Evolutionary conservation across 176 grass and related monocot genomes (phyloP).

Genomic region (Rhipidocladum racemiflorum): DNA sequence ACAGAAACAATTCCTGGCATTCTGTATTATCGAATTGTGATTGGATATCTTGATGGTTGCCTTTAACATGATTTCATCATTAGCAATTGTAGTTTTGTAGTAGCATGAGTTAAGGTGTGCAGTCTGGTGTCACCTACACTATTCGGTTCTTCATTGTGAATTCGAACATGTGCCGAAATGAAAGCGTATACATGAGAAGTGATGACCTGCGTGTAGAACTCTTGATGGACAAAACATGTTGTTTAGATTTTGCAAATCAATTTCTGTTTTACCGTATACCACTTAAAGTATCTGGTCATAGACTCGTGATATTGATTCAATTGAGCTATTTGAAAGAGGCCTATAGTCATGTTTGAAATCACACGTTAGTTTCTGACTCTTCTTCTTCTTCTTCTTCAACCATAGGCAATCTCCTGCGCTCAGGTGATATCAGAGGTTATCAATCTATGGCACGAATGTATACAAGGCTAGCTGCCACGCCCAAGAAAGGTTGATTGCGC

Average conservation of each 20-base stretch:
- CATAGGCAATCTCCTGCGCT: slow-evolving; percentile 80
- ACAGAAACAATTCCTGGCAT: not conserved
- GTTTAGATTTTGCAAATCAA: slow-evolving; percentile 8
- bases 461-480: slow-evolving; percentile 68
- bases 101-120: not conserved
- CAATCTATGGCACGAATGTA: slow-evolving; percentile 91
- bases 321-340: not conserved
- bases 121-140: not conserved
- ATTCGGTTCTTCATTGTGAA: not conserved
- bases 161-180: not conserved
- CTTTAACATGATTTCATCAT: not conserved
- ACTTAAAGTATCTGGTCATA: not conserved
- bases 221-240: not conserved
- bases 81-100: not conserved
- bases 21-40: not conserved
- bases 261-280: not conserved
- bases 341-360: not conserved
- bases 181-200: not conserved
- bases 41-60: not conserved
- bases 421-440: slow-evolving; percentile 68
- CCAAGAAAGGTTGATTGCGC: slow-evolving; percentile 53
- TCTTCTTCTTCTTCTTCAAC: not conserved
- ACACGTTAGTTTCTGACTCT: not conserved
- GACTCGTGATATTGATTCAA: not conserved
- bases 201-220: not conserved